phyloP scores from a whole-genome alignment of 768 basidiomycete species.

The Leccinum incarnatum region DNA sequence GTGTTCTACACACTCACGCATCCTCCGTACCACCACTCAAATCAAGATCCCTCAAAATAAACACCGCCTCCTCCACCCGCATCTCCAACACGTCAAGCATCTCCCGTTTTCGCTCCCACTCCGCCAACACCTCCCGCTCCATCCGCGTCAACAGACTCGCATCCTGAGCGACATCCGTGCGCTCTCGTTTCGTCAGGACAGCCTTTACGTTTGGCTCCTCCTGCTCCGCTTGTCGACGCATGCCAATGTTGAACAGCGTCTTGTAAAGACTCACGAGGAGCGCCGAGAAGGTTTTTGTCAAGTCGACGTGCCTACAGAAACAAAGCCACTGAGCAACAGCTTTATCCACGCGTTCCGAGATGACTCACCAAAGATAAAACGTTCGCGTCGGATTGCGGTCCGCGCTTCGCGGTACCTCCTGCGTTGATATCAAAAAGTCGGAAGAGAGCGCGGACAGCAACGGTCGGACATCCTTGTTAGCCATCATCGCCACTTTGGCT shows the following conservation, averaged over 20 bases:
- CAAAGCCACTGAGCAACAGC: background rate
- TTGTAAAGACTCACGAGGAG: conserved; percentile 69
- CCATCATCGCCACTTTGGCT: conserved; percentile 79
- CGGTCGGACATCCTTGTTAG: conserved; percentile 66
- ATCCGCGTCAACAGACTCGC: conserved; percentile 63
- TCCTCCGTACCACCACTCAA: conserved; percentile 49
- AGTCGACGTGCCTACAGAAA: conserved; percentile 78
- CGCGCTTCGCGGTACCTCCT: conserved; percentile 89
- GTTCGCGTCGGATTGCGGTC: conserved; percentile 88
- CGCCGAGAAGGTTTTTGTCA: conserved; percentile 75
- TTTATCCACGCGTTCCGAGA: background rate
- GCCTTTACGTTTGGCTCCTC: conserved; percentile 63
- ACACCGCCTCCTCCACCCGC: conserved; percentile 86
- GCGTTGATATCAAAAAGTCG: conserved; percentile 82
- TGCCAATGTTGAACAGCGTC: conserved; percentile 81
- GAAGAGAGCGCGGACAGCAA: conserved; percentile 75
- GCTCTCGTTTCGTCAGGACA: conserved; percentile 70
- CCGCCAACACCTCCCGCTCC: conserved; percentile 71
- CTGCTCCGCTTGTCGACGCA: conserved; percentile 70
- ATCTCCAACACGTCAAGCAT: conserved; percentile 62
- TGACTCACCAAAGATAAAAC: conserved; percentile 83
- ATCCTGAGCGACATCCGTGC: conserved; percentile 82
- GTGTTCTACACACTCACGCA: conserved; percentile 13
- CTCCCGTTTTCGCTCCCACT: conserved; percentile 72
- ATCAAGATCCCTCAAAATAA: conserved; percentile 81